A percentile compares a stretch with the other conserved stretches of the same genome.
phyloP scores from a whole-genome alignment of 352 stramenopile genomes.

The Phytopythium montanum region DNA sequence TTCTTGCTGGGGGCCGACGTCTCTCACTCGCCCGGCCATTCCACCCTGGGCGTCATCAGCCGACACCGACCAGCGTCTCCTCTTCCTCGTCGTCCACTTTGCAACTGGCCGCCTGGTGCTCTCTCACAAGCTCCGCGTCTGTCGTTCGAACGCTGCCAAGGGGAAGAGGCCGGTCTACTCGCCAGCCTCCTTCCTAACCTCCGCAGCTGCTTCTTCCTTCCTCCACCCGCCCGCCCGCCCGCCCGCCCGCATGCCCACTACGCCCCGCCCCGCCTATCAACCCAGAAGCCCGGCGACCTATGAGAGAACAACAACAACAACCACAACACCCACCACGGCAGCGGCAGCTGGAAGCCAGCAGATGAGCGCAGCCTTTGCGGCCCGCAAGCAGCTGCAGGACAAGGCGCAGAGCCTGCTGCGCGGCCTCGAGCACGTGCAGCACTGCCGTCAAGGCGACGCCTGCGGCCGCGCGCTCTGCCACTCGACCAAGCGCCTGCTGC shows the following conservation, averaged over 20 bases:
- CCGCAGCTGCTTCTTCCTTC: neutral
- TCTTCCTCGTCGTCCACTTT: neutral
- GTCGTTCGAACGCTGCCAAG: neutral
- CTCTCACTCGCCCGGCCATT: too few species aligned
- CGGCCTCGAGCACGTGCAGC: constrained; percentile 59
- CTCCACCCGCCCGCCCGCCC: neutral
- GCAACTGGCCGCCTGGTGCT: neutral
- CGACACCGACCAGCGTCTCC: neutral
- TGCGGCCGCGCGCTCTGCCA: constrained; percentile 72
- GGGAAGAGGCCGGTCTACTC: neutral
- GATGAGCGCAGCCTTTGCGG: constrained; percentile 23
- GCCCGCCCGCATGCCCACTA: constrained; percentile 4
- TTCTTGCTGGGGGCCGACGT: too few species aligned
- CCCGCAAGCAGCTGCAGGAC: constrained; percentile 56
- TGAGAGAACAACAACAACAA: constrained; percentile 6
- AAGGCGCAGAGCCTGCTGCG: constrained; percentile 63
- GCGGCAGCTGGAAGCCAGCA: neutral
- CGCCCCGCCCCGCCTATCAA: constrained; percentile 2
- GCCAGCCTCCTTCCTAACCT: too few species aligned
- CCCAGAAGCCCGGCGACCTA: neutral
- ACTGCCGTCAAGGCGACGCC: constrained; percentile 42
- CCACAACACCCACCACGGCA: neutral
- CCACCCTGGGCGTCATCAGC: neutral
- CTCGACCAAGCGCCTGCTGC: constrained; percentile 61
- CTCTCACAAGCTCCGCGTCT: neutral